These are phyloP conservation scores for Protostelium mycophagum DNA, from an alignment of 78 protist species.

Conservation along the genomic window DNA sequence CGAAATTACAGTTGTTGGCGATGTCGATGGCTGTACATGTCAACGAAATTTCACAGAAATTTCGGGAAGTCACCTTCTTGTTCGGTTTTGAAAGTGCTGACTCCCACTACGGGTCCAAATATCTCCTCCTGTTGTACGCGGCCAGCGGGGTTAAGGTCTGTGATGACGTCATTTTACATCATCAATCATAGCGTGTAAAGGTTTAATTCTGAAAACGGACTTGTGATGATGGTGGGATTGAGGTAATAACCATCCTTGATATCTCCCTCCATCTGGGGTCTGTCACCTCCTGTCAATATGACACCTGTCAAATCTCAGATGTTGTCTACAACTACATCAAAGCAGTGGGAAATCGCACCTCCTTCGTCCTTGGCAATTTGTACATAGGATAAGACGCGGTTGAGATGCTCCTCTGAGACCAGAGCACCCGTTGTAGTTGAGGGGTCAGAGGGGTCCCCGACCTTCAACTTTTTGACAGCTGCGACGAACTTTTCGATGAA, in stretches of 20 bases:
- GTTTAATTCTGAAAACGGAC: not conserved
- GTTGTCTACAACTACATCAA: not conserved
- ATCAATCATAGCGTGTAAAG: not conserved
- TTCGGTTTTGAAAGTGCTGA: constrained; percentile 47
- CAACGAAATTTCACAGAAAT: not conserved
- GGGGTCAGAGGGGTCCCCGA: constrained; percentile 69
- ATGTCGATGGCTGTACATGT: constrained; percentile 24
- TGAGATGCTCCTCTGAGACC: constrained; percentile 54
- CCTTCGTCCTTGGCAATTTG: constrained; percentile 68
- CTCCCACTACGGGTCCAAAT: constrained; percentile 82
- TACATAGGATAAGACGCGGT: constrained; percentile 65
- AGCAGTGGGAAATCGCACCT: constrained; percentile 64
- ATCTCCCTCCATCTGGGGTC: not conserved
- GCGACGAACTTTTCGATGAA: constrained; percentile 66
- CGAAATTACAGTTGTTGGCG: constrained; percentile 79
- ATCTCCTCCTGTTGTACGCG: constrained; percentile 58
- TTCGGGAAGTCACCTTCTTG: constrained; percentile 53
- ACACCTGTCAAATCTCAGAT: constrained; percentile 20
- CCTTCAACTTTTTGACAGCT: constrained; percentile 2
- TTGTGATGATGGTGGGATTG: constrained; percentile 73
- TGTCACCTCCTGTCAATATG: constrained; percentile 2
- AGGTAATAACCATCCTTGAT: constrained; percentile 55
- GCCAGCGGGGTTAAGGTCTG: not conserved
- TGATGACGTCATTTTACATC: not conserved
- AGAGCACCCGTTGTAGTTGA: constrained; percentile 68